Evolutionary conservation across 345 rosid genomes (phyloP).

Genomic region (Carallia brachiata): DNA sequence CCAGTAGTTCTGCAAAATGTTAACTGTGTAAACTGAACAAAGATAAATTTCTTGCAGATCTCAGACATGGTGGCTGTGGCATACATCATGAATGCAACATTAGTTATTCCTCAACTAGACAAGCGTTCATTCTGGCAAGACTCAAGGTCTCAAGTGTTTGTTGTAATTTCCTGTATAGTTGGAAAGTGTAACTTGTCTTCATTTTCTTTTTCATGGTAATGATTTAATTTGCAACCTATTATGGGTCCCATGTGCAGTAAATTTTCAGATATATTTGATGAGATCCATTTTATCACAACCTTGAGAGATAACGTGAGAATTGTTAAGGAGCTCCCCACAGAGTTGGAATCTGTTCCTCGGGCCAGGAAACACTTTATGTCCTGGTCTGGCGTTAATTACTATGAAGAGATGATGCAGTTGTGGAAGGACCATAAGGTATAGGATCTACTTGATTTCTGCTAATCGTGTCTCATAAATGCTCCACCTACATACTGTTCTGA

Average conservation of each 20-base stretch:
- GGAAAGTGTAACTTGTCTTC: not conserved
- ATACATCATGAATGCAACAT: slow-evolving; percentile 81
- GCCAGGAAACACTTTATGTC: slow-evolving; percentile 89
- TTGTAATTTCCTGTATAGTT: slow-evolving; percentile 3
- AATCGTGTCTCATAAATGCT: no score
- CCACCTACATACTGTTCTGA: no score
- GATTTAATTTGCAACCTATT: slow-evolving; percentile 20
- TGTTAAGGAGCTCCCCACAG: slow-evolving; percentile 67
- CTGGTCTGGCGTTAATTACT: slow-evolving; percentile 79
- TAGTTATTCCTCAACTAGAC: slow-evolving; percentile 86
- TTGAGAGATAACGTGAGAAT: slow-evolving; percentile 66
- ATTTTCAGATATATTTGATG: slow-evolving; percentile 83
- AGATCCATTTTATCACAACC: slow-evolving; percentile 58
- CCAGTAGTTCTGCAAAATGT: not conserved
- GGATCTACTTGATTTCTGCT: not conserved
- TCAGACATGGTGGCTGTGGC: slow-evolving; percentile 95
- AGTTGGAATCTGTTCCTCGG: slow-evolving; percentile 64
- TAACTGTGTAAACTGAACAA: slow-evolving; percentile 9
- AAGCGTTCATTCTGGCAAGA: slow-evolving; percentile 94
- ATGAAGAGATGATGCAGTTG: slow-evolving; percentile 68
- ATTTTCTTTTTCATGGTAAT: not conserved
- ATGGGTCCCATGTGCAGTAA: slow-evolving; percentile 42
- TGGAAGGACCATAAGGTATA: slow-evolving; percentile 69
- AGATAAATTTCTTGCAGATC: slow-evolving; percentile 46
- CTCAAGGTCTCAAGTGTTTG: slow-evolving; percentile 52